Evolutionary conservation across 169 alveolate species (phyloP).

Genomic region (Eimeria praecox): DNA sequence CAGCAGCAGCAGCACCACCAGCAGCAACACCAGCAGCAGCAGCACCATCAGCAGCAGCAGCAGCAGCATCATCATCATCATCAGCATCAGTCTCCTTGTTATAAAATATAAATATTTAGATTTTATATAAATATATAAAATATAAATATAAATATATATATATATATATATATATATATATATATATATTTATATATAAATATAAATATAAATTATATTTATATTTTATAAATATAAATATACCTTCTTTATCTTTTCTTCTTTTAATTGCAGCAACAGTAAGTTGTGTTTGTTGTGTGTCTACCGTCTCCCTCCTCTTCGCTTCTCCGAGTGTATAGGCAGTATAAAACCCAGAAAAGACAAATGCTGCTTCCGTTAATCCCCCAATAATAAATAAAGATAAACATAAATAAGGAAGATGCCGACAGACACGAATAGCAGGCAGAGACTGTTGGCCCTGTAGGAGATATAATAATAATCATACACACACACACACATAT

Average conservation of each 20-base stretch:
- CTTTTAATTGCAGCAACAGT: background rate
- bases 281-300: constrained; percentile 22
- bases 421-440: constrained; percentile 23
- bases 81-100: background rate
- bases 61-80: background rate
- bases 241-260: background rate
- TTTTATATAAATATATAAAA: too few relatives aligned
- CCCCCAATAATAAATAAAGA: constrained; percentile 47
- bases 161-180: too few relatives aligned
- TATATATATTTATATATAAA: too few relatives aligned
- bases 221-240: too few relatives aligned
- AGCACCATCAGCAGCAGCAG: constrained; percentile 6
- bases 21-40: constrained; percentile 20
- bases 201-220: too few relatives aligned
- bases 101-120: too few relatives aligned
- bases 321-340: constrained; percentile 44
- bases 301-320: constrained; percentile 19
- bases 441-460: constrained; percentile 68
- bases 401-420: constrained; percentile 7
- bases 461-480: background rate
- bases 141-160: too few relatives aligned
- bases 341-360: constrained; percentile 71
- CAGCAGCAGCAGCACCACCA: background rate
- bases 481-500: too few relatives aligned
- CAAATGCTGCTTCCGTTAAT: constrained; percentile 54